A percentile compares a stretch with the other conserved stretches of the same genome.
Evolutionary conservation across 2,329 filamentous ascomycete species (phyloP).

Genomic region (Fusarium zealandicum): DNA sequence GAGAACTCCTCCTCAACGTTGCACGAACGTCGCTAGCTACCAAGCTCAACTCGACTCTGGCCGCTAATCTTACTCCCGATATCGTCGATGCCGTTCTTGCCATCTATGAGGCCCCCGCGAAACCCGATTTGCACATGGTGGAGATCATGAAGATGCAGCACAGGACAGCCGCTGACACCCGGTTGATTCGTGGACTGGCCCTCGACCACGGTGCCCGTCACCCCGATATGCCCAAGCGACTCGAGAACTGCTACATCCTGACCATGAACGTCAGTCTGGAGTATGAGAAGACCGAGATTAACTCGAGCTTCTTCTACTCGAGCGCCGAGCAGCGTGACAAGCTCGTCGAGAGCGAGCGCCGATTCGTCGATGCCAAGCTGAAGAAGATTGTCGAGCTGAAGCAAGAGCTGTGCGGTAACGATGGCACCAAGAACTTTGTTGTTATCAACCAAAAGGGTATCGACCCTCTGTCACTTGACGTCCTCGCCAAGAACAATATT

Average conservation of each 20-base stretch:
- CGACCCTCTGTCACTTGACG: conserved; percentile 92
- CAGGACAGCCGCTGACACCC: conserved; percentile 92
- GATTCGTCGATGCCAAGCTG: conserved; percentile 94
- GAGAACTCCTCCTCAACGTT: conserved; percentile 91
- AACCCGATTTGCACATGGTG: conserved; percentile 98
- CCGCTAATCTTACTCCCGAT: conserved; percentile 88
- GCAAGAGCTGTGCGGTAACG: conserved; percentile 94
- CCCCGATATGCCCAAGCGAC: conserved; percentile 96
- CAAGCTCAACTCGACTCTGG: conserved; percentile 89
- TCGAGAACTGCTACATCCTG: conserved; percentile 94
- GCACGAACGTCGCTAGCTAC: conserved; percentile 94
- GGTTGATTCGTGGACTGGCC: conserved; percentile 90
- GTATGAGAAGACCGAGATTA: conserved; percentile 99
- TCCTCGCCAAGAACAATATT: conserved; percentile 97
- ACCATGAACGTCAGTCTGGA: conserved; percentile 96
- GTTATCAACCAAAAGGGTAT: conserved; percentile 99
- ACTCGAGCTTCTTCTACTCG: conserved; percentile 98
- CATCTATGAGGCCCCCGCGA: conserved; percentile 87
- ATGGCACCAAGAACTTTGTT: conserved; percentile 94
- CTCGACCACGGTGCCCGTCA: conserved; percentile 95
- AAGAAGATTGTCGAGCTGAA: conserved; percentile 98
- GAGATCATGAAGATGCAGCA: conserved; percentile 99
- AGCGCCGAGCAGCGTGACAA: conserved; percentile 97
- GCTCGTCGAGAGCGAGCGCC: conserved; percentile 94
- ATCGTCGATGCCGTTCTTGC: conserved; percentile 96